Conservation (phyloP, 257 asterid genomes). For the Plantago elongata region DNA sequence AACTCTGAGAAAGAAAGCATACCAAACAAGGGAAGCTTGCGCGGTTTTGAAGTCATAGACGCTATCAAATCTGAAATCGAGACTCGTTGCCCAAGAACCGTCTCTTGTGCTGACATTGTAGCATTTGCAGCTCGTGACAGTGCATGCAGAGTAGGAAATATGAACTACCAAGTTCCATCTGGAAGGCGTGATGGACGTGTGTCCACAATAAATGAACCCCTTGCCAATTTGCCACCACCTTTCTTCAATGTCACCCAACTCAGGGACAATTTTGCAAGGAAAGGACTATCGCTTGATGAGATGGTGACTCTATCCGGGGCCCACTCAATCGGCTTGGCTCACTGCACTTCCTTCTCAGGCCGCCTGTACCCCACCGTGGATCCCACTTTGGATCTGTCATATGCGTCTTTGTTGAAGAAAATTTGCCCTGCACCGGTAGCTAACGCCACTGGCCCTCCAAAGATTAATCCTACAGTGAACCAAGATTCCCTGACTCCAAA, state of each 20-base stretch:
- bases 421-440: conserved; percentile 43
- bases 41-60: conserved; percentile 56
- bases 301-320: conserved; percentile 72
- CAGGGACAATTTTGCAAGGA: conserved; percentile 32
- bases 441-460: conserved; percentile 1
- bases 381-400: conserved; percentile 30
- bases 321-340: conserved; percentile 53
- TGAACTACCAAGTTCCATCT: conserved; percentile 37
- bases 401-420: conserved; percentile 27
- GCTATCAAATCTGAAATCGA: conserved; percentile 51
- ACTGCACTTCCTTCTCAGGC: conserved; percentile 34
- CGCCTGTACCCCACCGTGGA: conserved; percentile 46
- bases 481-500: conserved; percentile 33
- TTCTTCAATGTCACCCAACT: conserved; percentile 39
- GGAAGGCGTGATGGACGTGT: conserved; percentile 58
- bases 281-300: conserved; percentile 56
- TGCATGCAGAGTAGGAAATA: conserved; percentile 33
- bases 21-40: conserved; percentile 40
- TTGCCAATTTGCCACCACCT: conserved; percentile 40
- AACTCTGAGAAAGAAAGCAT: conserved; percentile 40
- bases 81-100: conserved; percentile 35
- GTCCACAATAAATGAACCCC: conserved; percentile 33
- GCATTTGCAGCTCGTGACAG: conserved; percentile 74
- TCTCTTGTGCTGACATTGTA: conserved; percentile 58
- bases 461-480: conserved; percentile 22